These are phyloP conservation scores for Fusarium buxicola DNA, from an alignment of 2,329 filamentous ascomycete species.

Conservation along the genomic window DNA sequence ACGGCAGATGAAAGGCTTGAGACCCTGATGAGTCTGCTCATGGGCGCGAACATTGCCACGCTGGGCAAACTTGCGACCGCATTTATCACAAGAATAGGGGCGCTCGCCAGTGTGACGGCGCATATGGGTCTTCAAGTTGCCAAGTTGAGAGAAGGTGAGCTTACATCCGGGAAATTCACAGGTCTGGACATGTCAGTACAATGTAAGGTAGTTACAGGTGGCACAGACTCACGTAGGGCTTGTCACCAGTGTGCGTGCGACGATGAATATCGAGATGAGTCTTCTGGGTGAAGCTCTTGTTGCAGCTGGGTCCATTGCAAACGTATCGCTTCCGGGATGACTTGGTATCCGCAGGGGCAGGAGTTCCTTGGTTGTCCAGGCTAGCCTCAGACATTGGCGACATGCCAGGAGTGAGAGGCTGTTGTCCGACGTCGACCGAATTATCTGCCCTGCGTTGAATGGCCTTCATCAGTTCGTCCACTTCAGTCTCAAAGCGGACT, in stretches of 20 bases:
- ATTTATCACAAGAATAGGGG: slow-evolving; percentile 83
- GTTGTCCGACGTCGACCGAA: slow-evolving; percentile 43
- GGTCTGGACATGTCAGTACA: slow-evolving; percentile 55
- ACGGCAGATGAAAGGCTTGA: slow-evolving; percentile 83
- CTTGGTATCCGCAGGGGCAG: slow-evolving; percentile 45
- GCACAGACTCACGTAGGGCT: slow-evolving; percentile 80
- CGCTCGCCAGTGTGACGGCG: slow-evolving; percentile 88
- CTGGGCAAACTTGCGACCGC: slow-evolving; percentile 86
- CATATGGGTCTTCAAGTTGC: slow-evolving; percentile 93
- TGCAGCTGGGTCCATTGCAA: slow-evolving; percentile 79
- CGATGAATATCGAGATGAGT: slow-evolving; percentile 93
- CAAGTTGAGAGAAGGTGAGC: slow-evolving; percentile 86
- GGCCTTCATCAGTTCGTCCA: slow-evolving; percentile 89
- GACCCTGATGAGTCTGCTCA: slow-evolving; percentile 80
- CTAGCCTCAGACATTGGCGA: slow-evolving; percentile 41
- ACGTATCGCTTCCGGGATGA: slow-evolving; percentile 70
- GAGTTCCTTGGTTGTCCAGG: slow-evolving; percentile 36
- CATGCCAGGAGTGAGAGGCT: slow-evolving; percentile 44
- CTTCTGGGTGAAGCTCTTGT: slow-evolving; percentile 88
- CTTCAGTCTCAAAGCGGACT: slow-evolving; percentile 80
- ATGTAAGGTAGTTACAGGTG: not conserved
- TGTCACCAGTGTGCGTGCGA: slow-evolving; percentile 87
- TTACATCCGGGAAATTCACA: slow-evolving; percentile 81
- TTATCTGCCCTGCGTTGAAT: slow-evolving; percentile 76
- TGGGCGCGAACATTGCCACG: slow-evolving; percentile 88